Base-by-base conservation (phyloP, 1,284 basidiomycete genomes). In the Puccinia novopanici region DNA sequence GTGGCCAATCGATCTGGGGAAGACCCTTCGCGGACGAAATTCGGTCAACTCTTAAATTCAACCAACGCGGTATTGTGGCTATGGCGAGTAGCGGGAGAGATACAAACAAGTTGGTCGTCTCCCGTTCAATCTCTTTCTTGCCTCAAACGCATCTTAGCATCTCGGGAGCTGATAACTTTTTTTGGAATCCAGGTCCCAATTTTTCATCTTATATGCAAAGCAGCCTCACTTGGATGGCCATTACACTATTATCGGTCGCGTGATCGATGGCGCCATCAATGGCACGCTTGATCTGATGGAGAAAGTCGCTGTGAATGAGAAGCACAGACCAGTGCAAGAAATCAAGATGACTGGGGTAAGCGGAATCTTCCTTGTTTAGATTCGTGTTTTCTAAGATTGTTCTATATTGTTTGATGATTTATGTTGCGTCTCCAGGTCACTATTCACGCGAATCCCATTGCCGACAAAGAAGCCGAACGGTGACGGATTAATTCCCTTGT, bases 31-130 rank as follows among this genome's bases (percentile, higher is more conserved):
- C 90, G 17, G 95, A 98, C 85, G 95, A 98, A 88, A 89, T 96
- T 75, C 88, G 94, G 59, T 92, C 93, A 54, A 98, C 95, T 3
- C 88, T 98, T 82, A 95, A 96, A 94, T 98, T 98, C 88, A 97
- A 97, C 86, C 88, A 90, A 76, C 90, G 95, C 82, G 95, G 95
- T 24, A 89, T 97, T 82, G 91, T 97, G n/a, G 95, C 95, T 34
- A 97, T 98, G 94, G 95, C 95, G 74, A 98, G 98, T 86, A 91
- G 92, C 4, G 95, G 95, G 0, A 92, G 92, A 30, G 92, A 96
- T 86, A 91, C 92, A 27, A 98, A 97, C 88, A 97, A 96, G 87
- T 93, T 86, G 3, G 86, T 71, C 55, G 84, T 82, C 9, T 22
- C 6, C 12, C n/a, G 1, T n/a, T n/a, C 61, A 13, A 12, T 34